Base-by-base conservation (phyloP, 257 asterid species). In the Rauvolfia tetraphylla region DNA sequence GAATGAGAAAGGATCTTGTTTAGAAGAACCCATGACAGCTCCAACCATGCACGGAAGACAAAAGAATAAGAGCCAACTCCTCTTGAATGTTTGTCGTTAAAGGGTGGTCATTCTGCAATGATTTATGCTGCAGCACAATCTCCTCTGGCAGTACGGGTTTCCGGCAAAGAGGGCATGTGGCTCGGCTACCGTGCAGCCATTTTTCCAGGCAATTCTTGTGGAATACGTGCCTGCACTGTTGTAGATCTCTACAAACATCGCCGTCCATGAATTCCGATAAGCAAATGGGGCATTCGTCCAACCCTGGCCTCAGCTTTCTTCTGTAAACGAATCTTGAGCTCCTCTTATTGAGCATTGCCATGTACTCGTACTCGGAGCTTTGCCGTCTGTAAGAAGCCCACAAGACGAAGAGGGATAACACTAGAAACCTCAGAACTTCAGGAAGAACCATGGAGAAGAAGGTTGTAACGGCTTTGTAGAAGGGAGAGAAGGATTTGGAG, bases 91-190 rank as follows among this genome's bases (percentile, higher is more conserved):
- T 41, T 11, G 25, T 53, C 42, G 4, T 36, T 0, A 78, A 33
- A 5, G 29, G 11, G 3, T 66, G 59, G 4, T 67, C 78, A 42
- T 36, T 36, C n/a, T 39, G 70, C 34, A 65, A 20, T 27, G 41
- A 38, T 44, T 57, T 48, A 59, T 73, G 77, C 3, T 72, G 79
- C 23, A 11, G 27, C 33, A 74, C 72, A 48, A 76, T 53, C 46
- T 59, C 78, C 72, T 73, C 39, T 15, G 76, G 75, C 85, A 89
- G 83, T 39, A 90, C 88, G 79, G 41, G 57, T 31, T 76, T 74
- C 79, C 94, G 79, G 78, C 94, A 89, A 22, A 90, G 75, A 11
- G 96, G 96, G 76, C 96, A 90, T 15, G 89, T 84, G 13, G 84
- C 84, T 25, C 67, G 72, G 65, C 69, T 49, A 13, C 75, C 36